Evolutionary conservation across 2,329 filamentous ascomycete species (phyloP).

Genomic region (Dryadomyces quercus-mongolicae): DNA sequence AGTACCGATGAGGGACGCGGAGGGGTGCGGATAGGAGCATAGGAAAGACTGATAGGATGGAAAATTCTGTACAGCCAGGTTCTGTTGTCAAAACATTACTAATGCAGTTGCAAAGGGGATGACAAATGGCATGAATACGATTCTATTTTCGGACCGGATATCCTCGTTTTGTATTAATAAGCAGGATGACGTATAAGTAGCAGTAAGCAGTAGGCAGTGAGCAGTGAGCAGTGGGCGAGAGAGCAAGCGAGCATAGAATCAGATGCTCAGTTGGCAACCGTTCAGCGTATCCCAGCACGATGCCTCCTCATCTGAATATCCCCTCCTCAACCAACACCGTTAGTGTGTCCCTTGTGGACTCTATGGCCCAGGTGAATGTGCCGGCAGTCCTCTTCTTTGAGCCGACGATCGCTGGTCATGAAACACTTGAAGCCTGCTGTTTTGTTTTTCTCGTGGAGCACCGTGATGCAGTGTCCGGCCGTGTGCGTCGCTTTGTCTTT

Average conservation of each 20-base stretch:
- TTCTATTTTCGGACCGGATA: no score
- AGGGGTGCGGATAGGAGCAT: no score
- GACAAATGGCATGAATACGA: background rate
- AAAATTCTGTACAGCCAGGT: background rate
- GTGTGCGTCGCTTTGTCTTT: constrained; percentile 2
- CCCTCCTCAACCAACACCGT: constrained; percentile 4
- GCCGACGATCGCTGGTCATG: background rate
- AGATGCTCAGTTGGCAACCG: no score
- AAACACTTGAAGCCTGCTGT: background rate
- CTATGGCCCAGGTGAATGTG: constrained; percentile 1
- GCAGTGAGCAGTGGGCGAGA: background rate
- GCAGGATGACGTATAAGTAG: background rate
- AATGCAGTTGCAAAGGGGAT: background rate
- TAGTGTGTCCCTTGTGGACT: constrained; percentile 6
- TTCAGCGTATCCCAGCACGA: no score
- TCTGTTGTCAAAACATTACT: no score
- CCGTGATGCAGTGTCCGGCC: background rate
- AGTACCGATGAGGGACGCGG: background rate
- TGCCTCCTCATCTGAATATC: background rate
- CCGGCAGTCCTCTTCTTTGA: background rate
- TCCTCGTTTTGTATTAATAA: background rate
- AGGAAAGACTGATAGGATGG: background rate
- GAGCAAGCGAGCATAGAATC: background rate
- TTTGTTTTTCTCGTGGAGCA: constrained; percentile 6
- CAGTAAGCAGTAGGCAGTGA: no score